phyloP scores from a whole-genome alignment of 2,329 filamentous ascomycete genomes.

The Penicillium sp. region DNA sequence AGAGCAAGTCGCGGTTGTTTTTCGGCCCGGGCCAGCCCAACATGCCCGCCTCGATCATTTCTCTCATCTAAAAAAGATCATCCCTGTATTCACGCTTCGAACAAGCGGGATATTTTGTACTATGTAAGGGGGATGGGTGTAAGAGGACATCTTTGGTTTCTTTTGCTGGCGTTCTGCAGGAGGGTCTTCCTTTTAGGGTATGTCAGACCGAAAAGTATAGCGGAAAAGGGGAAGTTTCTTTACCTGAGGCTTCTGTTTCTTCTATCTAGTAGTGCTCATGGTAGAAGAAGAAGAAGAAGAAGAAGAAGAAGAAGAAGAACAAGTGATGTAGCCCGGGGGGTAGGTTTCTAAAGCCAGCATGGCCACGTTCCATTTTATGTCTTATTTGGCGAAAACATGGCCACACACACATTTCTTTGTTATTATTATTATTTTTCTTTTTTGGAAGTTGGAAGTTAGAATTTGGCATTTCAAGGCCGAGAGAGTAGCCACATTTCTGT shows the following conservation, averaged over 20 bases:
- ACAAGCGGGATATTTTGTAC: neutral
- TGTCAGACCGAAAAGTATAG: neutral
- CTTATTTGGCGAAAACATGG: neutral
- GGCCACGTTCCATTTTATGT: neutral
- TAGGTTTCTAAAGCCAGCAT: neutral
- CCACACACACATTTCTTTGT: too few relatives aligned
- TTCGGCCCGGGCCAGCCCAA: neutral
- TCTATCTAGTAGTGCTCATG: neutral
- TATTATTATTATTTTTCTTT: too few relatives aligned
- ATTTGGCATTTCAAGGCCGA: too few relatives aligned
- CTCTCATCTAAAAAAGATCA: neutral
- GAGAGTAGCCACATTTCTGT: neutral
- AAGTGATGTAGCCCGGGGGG: neutral
- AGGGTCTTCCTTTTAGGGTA: neutral
- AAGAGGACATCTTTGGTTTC: neutral
- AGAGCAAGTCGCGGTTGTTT: neutral
- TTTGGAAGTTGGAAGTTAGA: neutral
- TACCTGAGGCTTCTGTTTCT: neutral
- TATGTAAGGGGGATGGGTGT: neutral
- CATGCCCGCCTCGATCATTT: neutral
- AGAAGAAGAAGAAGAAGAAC: too few relatives aligned
- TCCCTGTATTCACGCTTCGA: neutral
- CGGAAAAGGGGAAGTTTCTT: neutral
- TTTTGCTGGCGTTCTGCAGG: neutral
- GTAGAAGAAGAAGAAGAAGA: neutral